Base-by-base conservation (phyloP, 164 flowering plant genomes). In the Aristolochia fimbriata region DNA sequence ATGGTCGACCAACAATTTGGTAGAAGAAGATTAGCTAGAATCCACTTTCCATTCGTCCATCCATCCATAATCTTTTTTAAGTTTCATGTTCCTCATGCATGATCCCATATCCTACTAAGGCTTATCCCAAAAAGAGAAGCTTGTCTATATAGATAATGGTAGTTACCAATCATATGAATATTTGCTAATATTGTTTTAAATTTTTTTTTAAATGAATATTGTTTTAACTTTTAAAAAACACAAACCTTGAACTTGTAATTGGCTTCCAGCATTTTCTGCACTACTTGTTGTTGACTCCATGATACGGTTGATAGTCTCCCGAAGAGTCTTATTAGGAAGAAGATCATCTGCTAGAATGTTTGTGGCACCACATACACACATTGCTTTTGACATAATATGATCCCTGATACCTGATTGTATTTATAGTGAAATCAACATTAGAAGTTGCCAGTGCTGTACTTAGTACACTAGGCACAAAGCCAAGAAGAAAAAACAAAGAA, bases 301-400 rank as follows among this genome's bases (percentile, higher is more conserved):
- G 55, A 88, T 81, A 8, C 96, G 85, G 50, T 75, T 83, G 47
- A 91, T 91, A 4, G 97, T 81, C 62, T 88, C 94, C 71, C 99
- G 76, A 47, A 91, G 74, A n/a, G 96, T 85, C 80, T 83, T 85
- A 64, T 94, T 94, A 17, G 99, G 99, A 55, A 94, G 62, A 62
- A 94, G 93, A 75, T 94, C 92, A 76, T 94, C 97, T 10, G 97
- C 96, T 54, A 88, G 95, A 51, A 88, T 55, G 72, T 82, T 81
- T 68, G 81, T 80, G 30, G 88, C 89, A 53, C 96, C 93, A 75
- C 99, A 94, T 13, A 84, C 82, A 69, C 99, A 91, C 67, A 69
- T 63, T 48, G 88, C 78, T 55, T 81, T 88, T 0, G 88, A 83
- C 30, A 94, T 88, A 6, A 91, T 87, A 69, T 80, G 62, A 52